Evolutionary conservation across 352 stramenopile genomes (phyloP), one percentile per base, ranked within the genome.

Genomic region (Vaucheria bursata): DNA sequence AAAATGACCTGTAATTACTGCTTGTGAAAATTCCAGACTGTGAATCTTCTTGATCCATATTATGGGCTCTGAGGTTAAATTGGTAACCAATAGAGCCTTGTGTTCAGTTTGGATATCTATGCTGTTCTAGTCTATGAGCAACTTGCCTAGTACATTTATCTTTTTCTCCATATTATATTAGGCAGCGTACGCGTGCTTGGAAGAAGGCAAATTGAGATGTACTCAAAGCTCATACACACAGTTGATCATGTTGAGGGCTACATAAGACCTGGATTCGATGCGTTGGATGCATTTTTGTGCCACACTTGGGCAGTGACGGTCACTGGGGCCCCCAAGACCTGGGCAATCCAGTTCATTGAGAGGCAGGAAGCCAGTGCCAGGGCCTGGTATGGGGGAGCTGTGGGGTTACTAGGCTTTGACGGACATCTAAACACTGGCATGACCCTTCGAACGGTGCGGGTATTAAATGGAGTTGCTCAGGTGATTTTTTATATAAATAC

Each of bases 231-330:
- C n/a, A 94, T 94, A 78, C 90, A 94, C 74, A 94, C 90, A 0
- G 90, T 94, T 1, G 90, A 94, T 84, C 90, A 94, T 81, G 90
- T 94, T 0, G 89, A 94, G 86, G 90, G 90, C 40, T 93, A 92
- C 79, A 78, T 95, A 12, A 84, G 90, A 64, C 82, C 88, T 7
- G 88, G 90, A 73, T 94, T 93, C 79, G 90, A 95, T 84, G 89
- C 89, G 31, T 83, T 95, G 12, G 90, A 95, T 85, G 90, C 90
- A 37, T 95, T 95, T 68, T 84, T 95, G 34, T 92, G 89, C 50
- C 89, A 95, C 80, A 95, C 89, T 33, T 95, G 90, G 90, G 89
- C 89, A 52, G 90, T 95, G 0, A 95, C 90, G 35, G 90, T 95
- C 1, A 94, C 89, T 35, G 90, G 90, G 74, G 88, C 89, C 45